Base-by-base conservation (phyloP, 1,139 yeast species). In the Pichia cactophila region DNA sequence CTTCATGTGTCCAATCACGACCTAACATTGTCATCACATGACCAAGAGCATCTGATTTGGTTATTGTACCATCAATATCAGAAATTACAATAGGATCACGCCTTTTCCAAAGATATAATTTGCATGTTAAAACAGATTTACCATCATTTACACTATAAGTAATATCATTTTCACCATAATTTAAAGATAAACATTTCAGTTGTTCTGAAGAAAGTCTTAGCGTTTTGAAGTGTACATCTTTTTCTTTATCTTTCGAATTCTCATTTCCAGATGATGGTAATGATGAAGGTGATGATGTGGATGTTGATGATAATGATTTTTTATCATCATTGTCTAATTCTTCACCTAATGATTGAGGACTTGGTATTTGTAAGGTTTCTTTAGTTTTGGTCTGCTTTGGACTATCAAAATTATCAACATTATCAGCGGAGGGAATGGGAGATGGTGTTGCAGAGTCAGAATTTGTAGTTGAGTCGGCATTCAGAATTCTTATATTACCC, bases 21-120 rank as follows among this genome's bases (percentile, higher is more conserved):
- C 99, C 99, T 45, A 94, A 73, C 78, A 92, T 82, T 36, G 95
- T 90, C 65, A 92, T 72, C 2, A 94, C 94, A 68, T 94, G 99
- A 5, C 99, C 99, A 59, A 94, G 72, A 0, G 98, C 98, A 70
- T 94, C 99, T 0, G 97, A 88, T 65, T 89, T 89, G 29, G 99
- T 94, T 57, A 94, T 94, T 1, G 99, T 94, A 17, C 99, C 99
- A 66, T 94, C 99, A 54, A 94, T 92, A 69, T 94, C 99, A 10
- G 97, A 88, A 40, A 92, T 92, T 5, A 94, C 98, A 47, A 92
- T 86, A 1, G 97, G 97, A 0, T 85, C 83, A 51, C 81, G 74
- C 57, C 84, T 75, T 56, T 82, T 81, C 99, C 99, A 92, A 46
- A 88, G 75, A 61, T 75, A 92, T 52, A 94, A 72, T 56, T 84